Base-by-base conservation (phyloP, 352 stramenopile species). In the Phytopythium montanum region DNA sequence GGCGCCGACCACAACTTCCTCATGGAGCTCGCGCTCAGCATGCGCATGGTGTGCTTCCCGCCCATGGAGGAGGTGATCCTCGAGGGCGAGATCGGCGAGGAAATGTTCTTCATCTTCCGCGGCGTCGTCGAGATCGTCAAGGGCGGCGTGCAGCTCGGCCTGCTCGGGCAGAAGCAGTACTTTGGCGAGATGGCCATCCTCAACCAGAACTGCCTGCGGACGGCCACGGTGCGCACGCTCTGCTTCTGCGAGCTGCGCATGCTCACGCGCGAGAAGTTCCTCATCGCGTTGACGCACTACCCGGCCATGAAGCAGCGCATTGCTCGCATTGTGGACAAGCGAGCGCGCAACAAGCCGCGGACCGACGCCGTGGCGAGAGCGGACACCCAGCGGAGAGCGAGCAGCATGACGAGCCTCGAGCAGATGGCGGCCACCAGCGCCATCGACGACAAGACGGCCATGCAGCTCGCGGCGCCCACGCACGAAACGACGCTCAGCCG, bases 51-150 rank as follows among this genome's bases (percentile, higher is more conserved):
- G 33, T 89, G 82, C 59, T 88, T 92, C 39, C 80, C 83, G 21
- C 83, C 83, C 0, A 62, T 88, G 14, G 83, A 92, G 60, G 83
- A 92, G 28, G 81, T 92, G 16, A 90, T 92, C 53, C 65, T 92
- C 3, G 83, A 92, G 48, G 83, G 83, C 23, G 83, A 92, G 60
- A 90, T 90, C 38, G 83, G 83, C 16, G 78, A 92, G 60, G 83
- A 92, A 55, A 92, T 92, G 83, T 92, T 92, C 57, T 92, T 90
- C 63, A 92, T 92, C 63, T 93, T 91, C 61, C 79, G 82, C 3
- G 82, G 82, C 3, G 80, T 85, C 10, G 82, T 90, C 34, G 82
- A 92, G 62, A 79, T 92, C 29, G 64, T 85, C 33, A 76, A 85
- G 54, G 73, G 69, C 13, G 77, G 69, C 18, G 51, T 76, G 29